Conservation (phyloP, 441 rosid genomes). For the Euphorbia celastroides region DNA sequence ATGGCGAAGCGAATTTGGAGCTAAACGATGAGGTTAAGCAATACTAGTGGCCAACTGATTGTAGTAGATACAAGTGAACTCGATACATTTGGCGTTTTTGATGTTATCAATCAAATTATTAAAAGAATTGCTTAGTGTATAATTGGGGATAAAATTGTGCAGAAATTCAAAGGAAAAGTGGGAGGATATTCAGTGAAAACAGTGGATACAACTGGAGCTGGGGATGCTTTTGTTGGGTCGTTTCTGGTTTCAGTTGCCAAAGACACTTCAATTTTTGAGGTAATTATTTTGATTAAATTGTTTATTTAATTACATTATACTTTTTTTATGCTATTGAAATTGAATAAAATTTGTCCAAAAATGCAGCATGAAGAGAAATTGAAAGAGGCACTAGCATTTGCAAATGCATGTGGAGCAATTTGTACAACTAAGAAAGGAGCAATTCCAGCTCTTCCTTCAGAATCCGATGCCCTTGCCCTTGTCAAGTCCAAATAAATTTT, state of each 20-base stretch:
- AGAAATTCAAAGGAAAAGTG: slow-evolving; percentile 55
- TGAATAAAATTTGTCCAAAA: neutral
- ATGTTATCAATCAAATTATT: too few species aligned
- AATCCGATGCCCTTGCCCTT: slow-evolving; percentile 40
- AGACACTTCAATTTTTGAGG: slow-evolving; percentile 38
- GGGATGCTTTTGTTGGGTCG: slow-evolving; percentile 72
- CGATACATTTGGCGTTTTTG: too few species aligned
- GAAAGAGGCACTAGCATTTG: slow-evolving; percentile 48
- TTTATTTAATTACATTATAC: neutral
- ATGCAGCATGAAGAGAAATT: slow-evolving; percentile 49
- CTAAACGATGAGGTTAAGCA: too few species aligned
- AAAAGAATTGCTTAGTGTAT: too few species aligned
- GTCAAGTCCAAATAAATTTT: slow-evolving; percentile 24
- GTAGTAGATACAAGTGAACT: too few species aligned
- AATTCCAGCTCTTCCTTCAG: slow-evolving; percentile 61
- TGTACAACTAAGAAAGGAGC: slow-evolving; percentile 74
- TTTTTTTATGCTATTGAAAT: too few species aligned
- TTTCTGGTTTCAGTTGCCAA: slow-evolving; percentile 40
- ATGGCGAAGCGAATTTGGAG: too few species aligned
- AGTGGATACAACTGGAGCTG: slow-evolving; percentile 72
- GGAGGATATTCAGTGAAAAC: slow-evolving; percentile 48
- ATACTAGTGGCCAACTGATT: too few species aligned
- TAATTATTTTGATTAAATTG: slow-evolving; percentile 8
- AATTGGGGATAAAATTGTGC: too few species aligned
- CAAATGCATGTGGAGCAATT: slow-evolving; percentile 75